These are phyloP conservation scores for Fusarium sp. DNA, from an alignment of 2,329 filamentous ascomycete genomes.

Conservation along the genomic window DNA sequence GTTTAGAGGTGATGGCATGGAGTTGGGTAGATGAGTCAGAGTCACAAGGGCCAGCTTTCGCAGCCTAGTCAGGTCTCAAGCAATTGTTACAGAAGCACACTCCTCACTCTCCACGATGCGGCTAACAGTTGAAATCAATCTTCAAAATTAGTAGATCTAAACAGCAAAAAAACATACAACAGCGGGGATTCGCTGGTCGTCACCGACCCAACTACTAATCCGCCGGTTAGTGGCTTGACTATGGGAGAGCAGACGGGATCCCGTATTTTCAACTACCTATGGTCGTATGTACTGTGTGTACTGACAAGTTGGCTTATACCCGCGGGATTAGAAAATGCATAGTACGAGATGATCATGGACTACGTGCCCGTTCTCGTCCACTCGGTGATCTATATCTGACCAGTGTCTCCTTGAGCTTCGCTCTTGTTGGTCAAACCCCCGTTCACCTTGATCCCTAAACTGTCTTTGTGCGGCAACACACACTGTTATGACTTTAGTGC, in stretches of 20 bases:
- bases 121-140: not conserved
- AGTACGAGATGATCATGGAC: not conserved
- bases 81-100: not conserved
- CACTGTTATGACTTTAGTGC: not conserved
- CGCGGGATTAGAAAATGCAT: not conserved
- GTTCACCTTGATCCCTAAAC: not conserved
- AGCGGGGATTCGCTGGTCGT: conserved; percentile 23
- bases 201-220: conserved; percentile 25
- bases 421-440: not conserved
- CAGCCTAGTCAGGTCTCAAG: not conserved
- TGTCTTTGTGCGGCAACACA: not conserved
- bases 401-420: not conserved
- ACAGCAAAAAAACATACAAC: conserved; percentile 14
- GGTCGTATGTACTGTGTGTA: not conserved
- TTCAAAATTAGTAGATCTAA: no score
- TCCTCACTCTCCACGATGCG: not conserved
- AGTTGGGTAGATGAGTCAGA: not conserved
- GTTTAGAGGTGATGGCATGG: not conserved
- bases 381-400: not conserved
- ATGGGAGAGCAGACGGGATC: conserved; percentile 22
- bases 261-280: conserved; percentile 22
- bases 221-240: conserved; percentile 19
- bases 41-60: not conserved
- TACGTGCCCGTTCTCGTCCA: not conserved
- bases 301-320: rapidly evolving